These are phyloP conservation scores for Hypoxylon perforatum DNA, from an alignment of 495 filamentous ascomycete species.

Conservation along the genomic window DNA sequence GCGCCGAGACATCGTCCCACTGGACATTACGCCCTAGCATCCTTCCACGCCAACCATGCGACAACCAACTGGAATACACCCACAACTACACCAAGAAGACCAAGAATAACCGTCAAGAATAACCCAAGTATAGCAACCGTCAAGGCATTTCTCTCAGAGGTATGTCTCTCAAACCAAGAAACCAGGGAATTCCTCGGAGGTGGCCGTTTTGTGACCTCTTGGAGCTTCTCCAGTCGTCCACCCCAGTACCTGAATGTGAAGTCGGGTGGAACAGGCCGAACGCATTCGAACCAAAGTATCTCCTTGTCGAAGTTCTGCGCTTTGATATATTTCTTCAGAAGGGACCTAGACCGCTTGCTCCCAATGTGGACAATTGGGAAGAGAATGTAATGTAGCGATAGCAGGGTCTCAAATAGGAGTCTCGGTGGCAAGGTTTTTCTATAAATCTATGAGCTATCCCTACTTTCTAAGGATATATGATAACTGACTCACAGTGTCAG, in stretches of 20 bases:
- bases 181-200: slow-evolving; percentile 30
- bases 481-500: slow-evolving; percentile 20
- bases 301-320: slow-evolving; percentile 18
- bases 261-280: slow-evolving; percentile 24
- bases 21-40: too few species aligned
- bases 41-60: slow-evolving; percentile 13
- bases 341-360: slow-evolving; percentile 25
- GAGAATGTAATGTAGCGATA: slow-evolving; percentile 34
- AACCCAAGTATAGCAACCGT: slow-evolving; percentile 26
- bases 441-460: background rate
- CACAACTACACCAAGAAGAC: slow-evolving; percentile 23
- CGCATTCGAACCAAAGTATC: slow-evolving; percentile 28
- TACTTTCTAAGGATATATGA: background rate
- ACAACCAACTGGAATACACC: slow-evolving; percentile 18
- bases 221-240: slow-evolving; percentile 22
- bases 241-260: slow-evolving; percentile 37
- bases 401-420: slow-evolving; percentile 38
- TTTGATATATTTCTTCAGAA: slow-evolving; percentile 18
- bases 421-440: slow-evolving; percentile 36
- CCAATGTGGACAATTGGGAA: slow-evolving; percentile 28
- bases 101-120: slow-evolving; percentile 24
- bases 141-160: slow-evolving; percentile 35
- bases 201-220: slow-evolving; percentile 28
- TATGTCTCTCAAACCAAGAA: slow-evolving; percentile 32
- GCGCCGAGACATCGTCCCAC: too few species aligned